These are phyloP conservation scores for Volvox africanus DNA, from an alignment of 139 green algal genomes.

Conservation along the genomic window DNA sequence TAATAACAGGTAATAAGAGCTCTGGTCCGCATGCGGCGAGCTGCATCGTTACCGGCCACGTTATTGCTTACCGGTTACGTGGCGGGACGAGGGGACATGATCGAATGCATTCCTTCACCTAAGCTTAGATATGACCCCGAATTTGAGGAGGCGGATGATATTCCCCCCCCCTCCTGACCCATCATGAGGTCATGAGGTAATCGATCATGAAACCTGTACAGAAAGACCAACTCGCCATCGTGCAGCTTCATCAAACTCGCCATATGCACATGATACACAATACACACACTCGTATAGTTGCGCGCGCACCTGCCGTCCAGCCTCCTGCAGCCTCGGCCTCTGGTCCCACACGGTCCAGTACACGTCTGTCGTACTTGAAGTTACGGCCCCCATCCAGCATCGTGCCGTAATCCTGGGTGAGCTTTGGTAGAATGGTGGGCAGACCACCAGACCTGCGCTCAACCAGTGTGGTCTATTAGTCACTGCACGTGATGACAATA, in stretches of 20 bases:
- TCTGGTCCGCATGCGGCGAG: too few relatives aligned
- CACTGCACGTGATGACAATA: too few relatives aligned
- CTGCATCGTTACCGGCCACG: too few relatives aligned
- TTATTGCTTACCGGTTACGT: neutral
- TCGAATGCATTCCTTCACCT: neutral
- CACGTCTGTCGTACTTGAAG: constrained; percentile 14
- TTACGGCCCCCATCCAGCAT: neutral
- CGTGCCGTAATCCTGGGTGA: neutral
- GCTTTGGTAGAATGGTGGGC: constrained; percentile 40
- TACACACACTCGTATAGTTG: neutral
- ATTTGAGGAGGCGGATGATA: too few relatives aligned
- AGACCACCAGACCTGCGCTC: constrained; percentile 15
- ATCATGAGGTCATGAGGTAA: neutral
- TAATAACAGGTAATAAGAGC: too few relatives aligned
- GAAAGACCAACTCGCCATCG: neutral
- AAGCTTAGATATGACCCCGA: too few relatives aligned
- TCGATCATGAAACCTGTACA: too few relatives aligned
- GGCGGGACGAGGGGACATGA: neutral
- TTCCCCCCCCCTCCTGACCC: neutral
- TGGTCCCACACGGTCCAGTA: neutral
- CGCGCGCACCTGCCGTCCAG: constrained; percentile 4
- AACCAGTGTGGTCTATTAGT: too few relatives aligned
- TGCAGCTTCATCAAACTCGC: neutral
- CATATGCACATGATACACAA: too few relatives aligned
- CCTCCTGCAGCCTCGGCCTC: constrained; percentile 24